Percentiles rank a stretch among this genome's conserved stretches.
Evolutionary conservation across 768 basidiomycete species (phyloP).

Genomic region (Rhodotorula taiwanensis): DNA sequence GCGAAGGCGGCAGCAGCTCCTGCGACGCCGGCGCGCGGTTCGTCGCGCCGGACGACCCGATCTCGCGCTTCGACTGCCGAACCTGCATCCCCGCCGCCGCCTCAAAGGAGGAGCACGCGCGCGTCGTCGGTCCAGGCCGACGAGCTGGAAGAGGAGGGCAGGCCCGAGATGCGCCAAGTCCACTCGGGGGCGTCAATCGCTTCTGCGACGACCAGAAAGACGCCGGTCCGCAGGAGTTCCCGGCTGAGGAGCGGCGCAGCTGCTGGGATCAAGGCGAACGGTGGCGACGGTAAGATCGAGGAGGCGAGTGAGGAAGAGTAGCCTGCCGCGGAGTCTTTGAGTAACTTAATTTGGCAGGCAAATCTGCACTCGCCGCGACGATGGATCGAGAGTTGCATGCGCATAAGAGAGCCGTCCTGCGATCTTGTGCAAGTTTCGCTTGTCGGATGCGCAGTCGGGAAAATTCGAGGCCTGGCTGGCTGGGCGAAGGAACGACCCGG

Average conservation of each 20-base stretch:
- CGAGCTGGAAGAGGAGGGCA: too few species aligned
- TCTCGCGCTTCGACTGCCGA: constrained; percentile 5
- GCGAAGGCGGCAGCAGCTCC: not conserved
- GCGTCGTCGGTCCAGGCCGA: not conserved
- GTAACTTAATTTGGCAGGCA: too few species aligned
- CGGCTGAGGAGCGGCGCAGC: constrained; percentile 2
- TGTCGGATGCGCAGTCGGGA: too few species aligned
- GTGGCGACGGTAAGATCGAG: constrained; percentile 4
- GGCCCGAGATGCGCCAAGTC: not conserved
- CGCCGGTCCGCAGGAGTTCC: constrained; percentile 5
- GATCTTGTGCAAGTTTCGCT: too few species aligned
- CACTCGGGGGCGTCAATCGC: too few species aligned
- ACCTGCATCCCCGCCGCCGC: not conserved
- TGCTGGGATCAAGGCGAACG: not conserved
- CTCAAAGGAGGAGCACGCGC: not conserved
- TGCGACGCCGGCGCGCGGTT: not conserved
- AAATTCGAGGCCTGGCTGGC: too few species aligned
- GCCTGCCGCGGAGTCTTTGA: too few species aligned
- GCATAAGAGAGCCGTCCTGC: too few species aligned
- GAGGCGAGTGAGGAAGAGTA: constrained; percentile 14
- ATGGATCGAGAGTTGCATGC: too few species aligned
- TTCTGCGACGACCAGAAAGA: not conserved
- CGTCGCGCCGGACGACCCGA: not conserved
- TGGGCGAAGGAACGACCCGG: too few species aligned
- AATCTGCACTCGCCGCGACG: too few species aligned